phyloP scores from a whole-genome alignment of 169 alveolate species.

The Cryptosporidium ryanae region DNA sequence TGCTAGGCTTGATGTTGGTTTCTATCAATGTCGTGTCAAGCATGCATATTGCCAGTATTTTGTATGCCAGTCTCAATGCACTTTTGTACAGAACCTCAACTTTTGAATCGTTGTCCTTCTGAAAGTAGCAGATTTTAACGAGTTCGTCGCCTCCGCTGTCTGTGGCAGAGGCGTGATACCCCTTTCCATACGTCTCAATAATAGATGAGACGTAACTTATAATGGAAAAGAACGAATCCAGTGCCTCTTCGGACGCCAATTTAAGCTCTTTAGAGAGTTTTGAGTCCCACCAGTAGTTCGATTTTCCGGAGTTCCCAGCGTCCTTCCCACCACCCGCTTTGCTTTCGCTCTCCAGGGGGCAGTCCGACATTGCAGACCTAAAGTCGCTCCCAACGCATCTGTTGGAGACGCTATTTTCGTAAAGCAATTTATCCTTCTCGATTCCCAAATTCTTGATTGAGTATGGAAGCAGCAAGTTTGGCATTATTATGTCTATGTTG shows the following conservation, averaged over 20 bases:
- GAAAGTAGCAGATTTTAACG: neutral
- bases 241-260: slow-evolving; percentile 24
- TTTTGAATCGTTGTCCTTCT: slow-evolving; percentile 22
- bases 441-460: slow-evolving; percentile 32
- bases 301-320: neutral
- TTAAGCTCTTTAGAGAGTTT: slow-evolving; percentile 7
- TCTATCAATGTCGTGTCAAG: neutral
- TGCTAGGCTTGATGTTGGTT: slow-evolving; percentile 4
- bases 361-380: neutral
- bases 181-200: slow-evolving; percentile 67
- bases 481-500: slow-evolving; percentile 41
- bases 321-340: neutral
- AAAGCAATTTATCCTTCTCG: slow-evolving; percentile 7
- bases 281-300: slow-evolving; percentile 58
- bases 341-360: neutral
- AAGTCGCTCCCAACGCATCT: neutral
- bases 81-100: slow-evolving; percentile 10
- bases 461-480: slow-evolving; percentile 42
- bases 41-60: slow-evolving; percentile 23
- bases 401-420: neutral
- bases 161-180: neutral
- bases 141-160: neutral
- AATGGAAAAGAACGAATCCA: slow-evolving; percentile 5
- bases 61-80: slow-evolving; percentile 20
- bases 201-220: slow-evolving; percentile 20